phyloP scores from a whole-genome alignment of 768 basidiomycete genomes.

The Polyporus arcularius region DNA sequence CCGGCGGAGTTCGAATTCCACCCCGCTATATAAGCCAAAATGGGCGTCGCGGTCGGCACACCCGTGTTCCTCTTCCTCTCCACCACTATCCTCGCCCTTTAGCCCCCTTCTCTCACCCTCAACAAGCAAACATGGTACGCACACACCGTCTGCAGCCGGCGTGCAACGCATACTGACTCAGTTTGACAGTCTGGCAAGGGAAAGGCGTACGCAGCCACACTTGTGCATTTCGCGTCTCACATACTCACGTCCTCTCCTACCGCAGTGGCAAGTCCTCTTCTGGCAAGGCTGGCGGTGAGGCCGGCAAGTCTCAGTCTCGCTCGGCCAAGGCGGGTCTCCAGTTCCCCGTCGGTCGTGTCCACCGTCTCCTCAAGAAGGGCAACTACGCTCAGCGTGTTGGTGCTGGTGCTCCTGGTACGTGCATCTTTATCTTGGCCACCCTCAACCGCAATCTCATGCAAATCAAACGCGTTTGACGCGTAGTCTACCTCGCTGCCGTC shows the following conservation, averaged over 20 bases:
- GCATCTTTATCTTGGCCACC: not conserved
- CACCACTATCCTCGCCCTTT: slow-evolving; percentile 26
- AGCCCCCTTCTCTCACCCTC: slow-evolving; percentile 17
- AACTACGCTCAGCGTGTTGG: slow-evolving; percentile 75
- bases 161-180: slow-evolving; percentile 13
- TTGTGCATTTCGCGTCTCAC: not conserved
- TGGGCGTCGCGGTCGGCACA: slow-evolving; percentile 24
- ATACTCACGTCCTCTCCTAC: slow-evolving; percentile 6
- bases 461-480: not conserved
- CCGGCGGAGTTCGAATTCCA: slow-evolving; percentile 28
- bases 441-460: not conserved
- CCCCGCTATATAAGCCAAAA: slow-evolving; percentile 30
- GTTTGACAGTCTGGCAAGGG: slow-evolving; percentile 54
- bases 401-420: slow-evolving; percentile 65
- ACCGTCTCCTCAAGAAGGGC: slow-evolving; percentile 72
- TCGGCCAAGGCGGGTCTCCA: slow-evolving; percentile 65
- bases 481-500: slow-evolving; percentile 83
- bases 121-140: slow-evolving; percentile 38
- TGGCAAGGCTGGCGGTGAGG: slow-evolving; percentile 50
- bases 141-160: not conserved
- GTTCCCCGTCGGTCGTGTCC: slow-evolving; percentile 85
- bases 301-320: slow-evolving; percentile 62
- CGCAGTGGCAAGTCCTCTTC: slow-evolving; percentile 47
- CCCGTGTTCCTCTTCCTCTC: slow-evolving; percentile 25
- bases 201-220: slow-evolving; percentile 42